Evolutionary conservation across 2,329 filamentous ascomycete species (phyloP).

Genomic region (Colletotrichum tropicicola): DNA sequence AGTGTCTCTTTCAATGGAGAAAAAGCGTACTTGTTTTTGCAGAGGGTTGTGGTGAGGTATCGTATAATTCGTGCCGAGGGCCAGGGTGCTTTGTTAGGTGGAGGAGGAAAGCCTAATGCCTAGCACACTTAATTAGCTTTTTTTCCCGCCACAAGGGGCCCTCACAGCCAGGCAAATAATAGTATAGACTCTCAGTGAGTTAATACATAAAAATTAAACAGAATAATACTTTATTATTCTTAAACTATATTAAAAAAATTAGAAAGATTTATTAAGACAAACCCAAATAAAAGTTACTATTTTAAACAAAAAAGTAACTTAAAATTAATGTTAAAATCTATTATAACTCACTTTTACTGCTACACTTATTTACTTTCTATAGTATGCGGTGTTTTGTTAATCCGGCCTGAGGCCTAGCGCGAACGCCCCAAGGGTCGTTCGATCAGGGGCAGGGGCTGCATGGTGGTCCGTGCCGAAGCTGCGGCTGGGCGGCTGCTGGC

Average conservation of each 20-base stretch:
- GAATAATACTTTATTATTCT: not conserved
- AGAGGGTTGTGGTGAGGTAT: too few species aligned
- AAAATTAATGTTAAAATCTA: not conserved
- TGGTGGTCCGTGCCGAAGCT: conserved; percentile 12
- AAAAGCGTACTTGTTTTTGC: not conserved
- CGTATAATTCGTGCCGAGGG: not conserved
- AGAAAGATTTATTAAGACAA: too few species aligned
- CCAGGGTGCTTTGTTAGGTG: not conserved
- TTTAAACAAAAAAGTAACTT: not conserved
- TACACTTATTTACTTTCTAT: not conserved
- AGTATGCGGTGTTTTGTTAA: not conserved
- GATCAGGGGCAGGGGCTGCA: not conserved
- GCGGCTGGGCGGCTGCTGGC: not conserved
- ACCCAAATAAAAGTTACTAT: not conserved
- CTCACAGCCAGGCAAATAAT: too few species aligned
- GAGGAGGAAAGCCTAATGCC: not conserved
- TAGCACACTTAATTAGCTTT: not conserved
- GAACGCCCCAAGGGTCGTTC: not conserved
- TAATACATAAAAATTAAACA: not conserved
- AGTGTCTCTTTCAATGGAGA: too few species aligned
- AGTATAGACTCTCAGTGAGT: not conserved
- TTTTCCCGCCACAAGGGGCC: not conserved
- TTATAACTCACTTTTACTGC: not conserved
- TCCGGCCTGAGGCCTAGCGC: too few species aligned
- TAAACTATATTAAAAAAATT: not conserved